A percentile compares a stretch with the other conserved stretches of the same genome.
These are phyloP conservation scores for Melanomma pulvis-pyrius DNA, from an alignment of 495 filamentous ascomycete genomes.

Conservation along the genomic window DNA sequence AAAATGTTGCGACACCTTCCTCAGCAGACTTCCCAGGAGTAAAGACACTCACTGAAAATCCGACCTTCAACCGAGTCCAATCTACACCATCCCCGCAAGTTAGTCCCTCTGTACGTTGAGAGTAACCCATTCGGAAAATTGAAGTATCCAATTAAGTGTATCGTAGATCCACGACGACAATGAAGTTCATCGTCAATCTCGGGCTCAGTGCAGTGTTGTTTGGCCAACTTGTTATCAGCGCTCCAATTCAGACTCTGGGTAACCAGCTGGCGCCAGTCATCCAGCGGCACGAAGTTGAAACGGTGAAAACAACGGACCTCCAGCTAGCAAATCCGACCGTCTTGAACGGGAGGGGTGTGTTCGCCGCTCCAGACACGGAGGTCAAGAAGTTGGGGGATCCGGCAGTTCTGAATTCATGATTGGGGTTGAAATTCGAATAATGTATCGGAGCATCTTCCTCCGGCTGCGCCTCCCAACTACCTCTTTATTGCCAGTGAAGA, in stretches of 20 bases:
- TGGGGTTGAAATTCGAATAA: not conserved
- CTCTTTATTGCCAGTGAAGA: not conserved
- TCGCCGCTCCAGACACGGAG: not conserved
- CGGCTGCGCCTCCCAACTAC: not conserved
- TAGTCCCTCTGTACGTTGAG: not conserved
- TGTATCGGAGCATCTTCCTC: not conserved
- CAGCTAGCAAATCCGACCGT: not conserved
- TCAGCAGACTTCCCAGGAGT: not conserved
- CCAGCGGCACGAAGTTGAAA: not conserved
- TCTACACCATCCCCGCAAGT: not conserved
- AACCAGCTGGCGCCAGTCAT: not conserved
- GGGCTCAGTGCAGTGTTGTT: not conserved
- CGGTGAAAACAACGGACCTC: not conserved
- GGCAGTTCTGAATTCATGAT: not conserved
- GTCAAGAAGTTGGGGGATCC: not conserved
- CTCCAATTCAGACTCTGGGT: not conserved
- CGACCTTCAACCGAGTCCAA: not conserved
- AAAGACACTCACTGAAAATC: not conserved
- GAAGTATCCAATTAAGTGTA: not conserved
- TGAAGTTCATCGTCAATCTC: not conserved
- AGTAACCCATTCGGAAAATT: not conserved
- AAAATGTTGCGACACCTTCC: not conserved
- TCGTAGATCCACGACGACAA: not conserved
- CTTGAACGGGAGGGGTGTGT: not conserved
- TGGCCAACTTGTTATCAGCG: not conserved